Evolutionary conservation across 768 basidiomycete species (phyloP), one percentile per base, ranked within the genome.

Genomic region (Sarcomyxa edulis): DNA sequence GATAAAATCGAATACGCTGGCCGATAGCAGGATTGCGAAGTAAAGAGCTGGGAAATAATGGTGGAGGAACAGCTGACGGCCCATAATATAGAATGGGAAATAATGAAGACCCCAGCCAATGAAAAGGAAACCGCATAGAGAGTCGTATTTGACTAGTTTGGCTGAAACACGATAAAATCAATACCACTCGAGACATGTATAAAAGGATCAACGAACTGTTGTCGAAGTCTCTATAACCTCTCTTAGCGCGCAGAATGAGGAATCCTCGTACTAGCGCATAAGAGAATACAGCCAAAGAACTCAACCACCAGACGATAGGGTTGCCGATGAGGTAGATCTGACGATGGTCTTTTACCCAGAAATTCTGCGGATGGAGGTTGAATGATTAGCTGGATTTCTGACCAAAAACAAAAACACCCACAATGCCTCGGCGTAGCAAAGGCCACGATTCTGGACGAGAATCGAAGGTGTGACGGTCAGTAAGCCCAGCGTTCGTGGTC

Each of bases 11-110:
- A 98, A 97, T 2, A 84, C 71, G 3, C 68, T 69, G 37, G 84
- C 84, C 19, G 72, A 71, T 16, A 91, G 67, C 9, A 99, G 74
- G 48, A 91, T 78, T n/a, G 85, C 81, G 49, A 88, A 94, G 55
- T 92, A 95, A n/a, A 99, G 69, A 0, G 94, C 92, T 0, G 95
- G 96, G 65, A 98, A 85, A 59, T 98, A 98, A 65, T 98, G 96
- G 56, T 98, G 95, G 16, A 99, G 64, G 76, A 99, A 99, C 32
- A 98, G 81, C 54, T 99, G 96, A 15, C 96, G 91, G 29, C 75
- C 67, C 95, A 98, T 98, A 48, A 98, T 68, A 78, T 81, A 98
- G 77, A 99, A 99, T 10, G 96, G 96, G 55, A 89, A 72, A 64
- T 96, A 98, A 65, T 98, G 96, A 23, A 99, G 55, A 18, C 69